phyloP scores from a whole-genome alignment of 2,329 filamentous ascomycete genomes.

The Alternaria brassicicola region DNA sequence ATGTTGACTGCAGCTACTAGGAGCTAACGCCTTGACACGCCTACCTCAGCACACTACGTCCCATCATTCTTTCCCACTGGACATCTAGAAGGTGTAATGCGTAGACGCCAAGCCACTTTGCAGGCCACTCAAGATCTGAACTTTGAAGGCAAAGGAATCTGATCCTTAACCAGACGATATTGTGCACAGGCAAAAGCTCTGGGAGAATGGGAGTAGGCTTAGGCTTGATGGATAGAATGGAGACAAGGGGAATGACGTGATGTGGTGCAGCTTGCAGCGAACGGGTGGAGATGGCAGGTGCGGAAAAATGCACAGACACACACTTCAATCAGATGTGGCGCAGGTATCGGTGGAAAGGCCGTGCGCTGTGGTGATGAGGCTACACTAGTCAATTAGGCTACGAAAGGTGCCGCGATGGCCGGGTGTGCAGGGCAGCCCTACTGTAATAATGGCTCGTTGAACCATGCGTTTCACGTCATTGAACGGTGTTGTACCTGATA shows the following conservation, averaged over 20 bases:
- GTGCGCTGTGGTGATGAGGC: constrained; percentile 16
- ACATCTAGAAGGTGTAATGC: too few species aligned
- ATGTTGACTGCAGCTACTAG: too few species aligned
- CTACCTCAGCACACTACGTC: too few species aligned
- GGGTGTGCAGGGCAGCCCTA: background rate
- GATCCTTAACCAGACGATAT: background rate
- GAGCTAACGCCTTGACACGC: too few species aligned
- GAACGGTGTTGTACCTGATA: background rate
- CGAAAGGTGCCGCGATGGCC: background rate
- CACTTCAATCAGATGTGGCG: background rate
- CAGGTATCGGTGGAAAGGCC: background rate
- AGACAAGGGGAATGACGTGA: background rate
- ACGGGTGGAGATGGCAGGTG: background rate
- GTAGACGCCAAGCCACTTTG: too few species aligned
- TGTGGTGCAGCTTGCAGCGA: background rate
- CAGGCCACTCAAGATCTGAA: too few species aligned
- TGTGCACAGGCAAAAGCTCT: background rate
- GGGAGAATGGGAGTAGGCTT: background rate
- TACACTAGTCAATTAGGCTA: background rate
- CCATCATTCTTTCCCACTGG: too few species aligned
- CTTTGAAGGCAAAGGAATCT: too few species aligned
- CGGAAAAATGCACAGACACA: background rate
- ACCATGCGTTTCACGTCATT: background rate
- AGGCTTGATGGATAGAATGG: too few species aligned
- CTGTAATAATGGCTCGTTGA: too few species aligned